phyloP scores from a whole-genome alignment of 2,329 filamentous ascomycete genomes.

The Tympanopsis confertula region DNA sequence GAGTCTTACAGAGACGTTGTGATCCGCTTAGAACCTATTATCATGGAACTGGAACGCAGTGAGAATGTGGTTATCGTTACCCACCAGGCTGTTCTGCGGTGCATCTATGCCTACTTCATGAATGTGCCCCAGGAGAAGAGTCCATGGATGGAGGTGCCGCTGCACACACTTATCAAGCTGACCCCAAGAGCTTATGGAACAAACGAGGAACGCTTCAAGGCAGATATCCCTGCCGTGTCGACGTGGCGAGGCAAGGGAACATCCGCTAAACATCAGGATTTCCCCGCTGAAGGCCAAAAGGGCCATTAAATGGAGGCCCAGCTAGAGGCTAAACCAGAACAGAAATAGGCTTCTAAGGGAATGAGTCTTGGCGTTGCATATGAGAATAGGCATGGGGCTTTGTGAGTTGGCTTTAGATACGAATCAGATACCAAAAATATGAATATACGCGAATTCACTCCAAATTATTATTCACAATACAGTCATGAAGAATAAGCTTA shows the following conservation, averaged over 20 bases:
- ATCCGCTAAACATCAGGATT: constrained; percentile 75
- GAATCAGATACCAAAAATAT: too few relatives aligned
- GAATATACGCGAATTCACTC: too few relatives aligned
- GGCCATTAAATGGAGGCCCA: too few relatives aligned
- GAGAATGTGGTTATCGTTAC: constrained; percentile 98
- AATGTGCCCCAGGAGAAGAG: constrained; percentile 85
- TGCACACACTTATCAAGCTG: constrained; percentile 92
- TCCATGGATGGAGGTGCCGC: constrained; percentile 96
- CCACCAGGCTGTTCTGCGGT: constrained; percentile 89
- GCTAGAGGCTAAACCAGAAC: too few relatives aligned
- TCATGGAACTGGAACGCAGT: constrained; percentile 94
- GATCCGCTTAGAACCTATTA: constrained; percentile 94
- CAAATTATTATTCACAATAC: too few relatives aligned
- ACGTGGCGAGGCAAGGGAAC: constrained; percentile 93
- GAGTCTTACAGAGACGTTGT: constrained; percentile 95
- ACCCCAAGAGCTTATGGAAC: constrained; percentile 91
- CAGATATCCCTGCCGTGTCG: constrained; percentile 88
- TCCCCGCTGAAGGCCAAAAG: constrained; percentile 17
- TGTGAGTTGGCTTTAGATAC: too few relatives aligned
- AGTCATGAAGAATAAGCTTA: too few relatives aligned
- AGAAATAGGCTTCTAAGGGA: too few relatives aligned
- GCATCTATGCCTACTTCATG: constrained; percentile 99
- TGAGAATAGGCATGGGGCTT: too few relatives aligned
- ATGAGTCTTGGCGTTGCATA: too few relatives aligned
- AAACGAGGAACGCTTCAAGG: constrained; percentile 75